Conservation (phyloP, 2,329 filamentous ascomycete species). For the Ceratocystis lukuohia region DNA sequence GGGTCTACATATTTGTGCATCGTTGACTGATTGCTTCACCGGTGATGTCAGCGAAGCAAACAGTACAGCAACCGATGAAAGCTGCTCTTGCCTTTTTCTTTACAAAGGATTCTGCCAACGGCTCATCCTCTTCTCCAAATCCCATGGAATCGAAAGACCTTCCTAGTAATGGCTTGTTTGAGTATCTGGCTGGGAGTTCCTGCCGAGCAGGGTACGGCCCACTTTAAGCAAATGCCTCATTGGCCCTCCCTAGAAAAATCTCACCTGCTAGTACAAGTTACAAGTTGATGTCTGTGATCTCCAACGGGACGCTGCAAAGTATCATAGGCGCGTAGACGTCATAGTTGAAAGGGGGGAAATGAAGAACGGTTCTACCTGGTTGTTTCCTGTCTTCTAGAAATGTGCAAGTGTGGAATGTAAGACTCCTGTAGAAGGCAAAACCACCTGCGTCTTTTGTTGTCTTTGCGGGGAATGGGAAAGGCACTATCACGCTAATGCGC, state of each 20-base stretch:
- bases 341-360: background rate
- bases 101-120: slow-evolving; percentile 3
- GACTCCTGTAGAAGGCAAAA: background rate
- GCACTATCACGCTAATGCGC: background rate
- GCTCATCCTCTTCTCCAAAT: slow-evolving; percentile 5
- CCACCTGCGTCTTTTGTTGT: slow-evolving; percentile 5
- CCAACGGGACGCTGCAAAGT: background rate
- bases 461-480: slow-evolving; percentile 10
- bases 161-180: background rate
- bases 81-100: background rate
- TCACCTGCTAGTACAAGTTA: background rate
- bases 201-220: background rate
- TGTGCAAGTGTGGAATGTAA: background rate
- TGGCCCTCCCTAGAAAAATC: background rate
- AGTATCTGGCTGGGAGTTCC: background rate
- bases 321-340: background rate
- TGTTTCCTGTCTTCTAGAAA: background rate
- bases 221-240: slow-evolving; percentile 4
- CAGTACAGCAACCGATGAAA: background rate
- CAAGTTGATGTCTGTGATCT: background rate
- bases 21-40: background rate
- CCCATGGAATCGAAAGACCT: background rate
- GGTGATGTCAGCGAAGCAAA: background rate
- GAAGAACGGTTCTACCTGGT: background rate
- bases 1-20: too few relatives aligned